phyloP scores from a whole-genome alignment of 202 grass and related monocot species.

The Schoenoplectus tabernaemontani region DNA sequence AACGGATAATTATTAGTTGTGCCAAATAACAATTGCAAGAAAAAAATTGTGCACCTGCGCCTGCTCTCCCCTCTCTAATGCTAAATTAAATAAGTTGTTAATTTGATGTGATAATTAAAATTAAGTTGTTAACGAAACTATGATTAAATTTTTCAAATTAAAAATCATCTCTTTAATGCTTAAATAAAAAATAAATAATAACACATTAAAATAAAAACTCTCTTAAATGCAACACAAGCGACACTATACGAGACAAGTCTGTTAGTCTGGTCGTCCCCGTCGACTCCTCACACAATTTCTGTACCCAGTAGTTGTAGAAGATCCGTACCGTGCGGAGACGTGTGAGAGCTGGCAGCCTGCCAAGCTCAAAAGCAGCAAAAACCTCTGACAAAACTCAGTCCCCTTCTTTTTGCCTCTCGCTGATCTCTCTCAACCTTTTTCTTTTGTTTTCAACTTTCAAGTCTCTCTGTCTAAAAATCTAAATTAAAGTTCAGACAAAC shows the following conservation, averaged over 20 bases:
- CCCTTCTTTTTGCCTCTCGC: slow-evolving; percentile 41
- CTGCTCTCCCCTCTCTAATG: no score
- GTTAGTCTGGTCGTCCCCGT: background rate
- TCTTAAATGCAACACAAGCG: background rate
- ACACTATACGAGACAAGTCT: background rate
- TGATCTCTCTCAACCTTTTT: background rate
- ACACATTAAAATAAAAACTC: no score
- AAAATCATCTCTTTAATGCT: no score
- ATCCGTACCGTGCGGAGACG: background rate
- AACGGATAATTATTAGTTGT: no score
- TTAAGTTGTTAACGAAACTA: no score
- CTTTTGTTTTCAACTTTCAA: no score
- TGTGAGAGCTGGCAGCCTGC: slow-evolving; percentile 5
- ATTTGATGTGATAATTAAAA: no score
- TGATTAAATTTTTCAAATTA: no score
- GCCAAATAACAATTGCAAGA: no score
- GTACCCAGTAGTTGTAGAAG: background rate
- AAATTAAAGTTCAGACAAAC: background rate
- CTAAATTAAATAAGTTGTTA: no score
- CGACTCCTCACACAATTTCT: background rate
- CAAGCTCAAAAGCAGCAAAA: slow-evolving; percentile 47
- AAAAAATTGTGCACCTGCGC: no score
- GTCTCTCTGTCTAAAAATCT: background rate
- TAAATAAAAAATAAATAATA: no score
- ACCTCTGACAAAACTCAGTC: slow-evolving; percentile 50